Percentiles rank a stretch among this genome's conserved stretches.
Evolutionary conservation across 345 rosid species (phyloP).

Genomic region (Hibiscus syriacus): DNA sequence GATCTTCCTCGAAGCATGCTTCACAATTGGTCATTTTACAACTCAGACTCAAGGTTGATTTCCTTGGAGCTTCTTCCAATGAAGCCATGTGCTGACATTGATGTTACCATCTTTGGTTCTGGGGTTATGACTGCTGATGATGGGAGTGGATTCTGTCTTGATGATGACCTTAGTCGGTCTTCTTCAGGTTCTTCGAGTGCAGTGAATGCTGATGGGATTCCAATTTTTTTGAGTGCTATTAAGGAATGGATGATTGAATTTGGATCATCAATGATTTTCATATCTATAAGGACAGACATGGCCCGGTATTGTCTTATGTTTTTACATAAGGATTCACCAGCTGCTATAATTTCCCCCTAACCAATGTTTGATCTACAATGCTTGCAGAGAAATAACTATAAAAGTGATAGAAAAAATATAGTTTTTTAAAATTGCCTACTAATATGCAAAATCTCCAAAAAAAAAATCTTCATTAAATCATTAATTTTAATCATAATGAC

Average conservation of each 20-base stretch:
- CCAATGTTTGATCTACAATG: not conserved
- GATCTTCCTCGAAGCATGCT: conserved; percentile 66
- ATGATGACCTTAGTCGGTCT: conserved; percentile 33
- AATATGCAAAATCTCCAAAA: no score
- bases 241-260: conserved; percentile 91
- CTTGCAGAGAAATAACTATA: not conserved
- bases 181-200: conserved; percentile 30
- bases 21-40: conserved; percentile 81
- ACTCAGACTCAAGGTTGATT: conserved; percentile 57
- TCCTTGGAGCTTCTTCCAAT: conserved; percentile 83
- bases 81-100: conserved; percentile 62
- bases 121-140: conserved; percentile 61
- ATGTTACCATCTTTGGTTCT: conserved; percentile 72
- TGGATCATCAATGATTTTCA: conserved; percentile 48
- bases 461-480: no score
- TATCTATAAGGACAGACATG: conserved; percentile 66
- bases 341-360: not conserved
- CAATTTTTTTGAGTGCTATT: conserved; percentile 54
- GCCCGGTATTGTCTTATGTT: conserved; percentile 50
- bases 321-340: not conserved
- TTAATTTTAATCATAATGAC: not conserved
- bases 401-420: not conserved
- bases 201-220: conserved; percentile 32
- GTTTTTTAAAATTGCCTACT: not conserved
- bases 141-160: conserved; percentile 51